Base-by-base conservation (phyloP, 1,139 yeast species). In the Candida dubliniensis region DNA sequence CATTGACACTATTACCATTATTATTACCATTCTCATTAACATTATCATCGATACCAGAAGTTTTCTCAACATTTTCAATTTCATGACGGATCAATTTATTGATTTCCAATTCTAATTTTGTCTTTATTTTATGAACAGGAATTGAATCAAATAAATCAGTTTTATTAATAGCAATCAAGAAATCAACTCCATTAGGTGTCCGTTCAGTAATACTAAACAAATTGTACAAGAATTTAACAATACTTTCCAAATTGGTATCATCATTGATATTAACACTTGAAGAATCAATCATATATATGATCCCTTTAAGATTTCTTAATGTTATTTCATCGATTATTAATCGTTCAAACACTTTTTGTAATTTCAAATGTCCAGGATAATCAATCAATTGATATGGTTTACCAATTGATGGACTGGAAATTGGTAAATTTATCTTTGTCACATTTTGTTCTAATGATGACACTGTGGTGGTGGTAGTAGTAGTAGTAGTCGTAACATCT, bases 341-440 rank as follows among this genome's bases (percentile, higher is more conserved):
- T 46, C 69, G 73, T 48, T 66, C 64, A 51, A 79, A 61, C 43
- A 74, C 66, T 41, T 76, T 76, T 48, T 78, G 79, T 53, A 90
- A 78, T 60, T 89, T 90, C 46, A 79, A 68, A 63, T 87, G 93
- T 7, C 97, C 97, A 2, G 98, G 98, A 53, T 83, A 82, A 59
- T 91, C 98, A 41, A 85, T 74, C 38, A 90, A 60, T 52, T 75
- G 74, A 63, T 67, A 74, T 29, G 53, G 50, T 44, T 64, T 67
- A 31, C 61, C 61, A 35, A 72, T 67, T 34, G 64, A 44, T 2
- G 57, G 51, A 42, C 62, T 65, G 40, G 76, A 54, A 35, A 72
- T 56, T 2, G 79, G 79, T 18, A 74, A 56, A 10, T 52, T 45
- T 8, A 71, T 47, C 8, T 57, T 53, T 1, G 60, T 57, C 38